Evolutionary conservation across 2,329 filamentous ascomycete genomes (phyloP).

Genomic region (Xylariaceae sp.): DNA sequence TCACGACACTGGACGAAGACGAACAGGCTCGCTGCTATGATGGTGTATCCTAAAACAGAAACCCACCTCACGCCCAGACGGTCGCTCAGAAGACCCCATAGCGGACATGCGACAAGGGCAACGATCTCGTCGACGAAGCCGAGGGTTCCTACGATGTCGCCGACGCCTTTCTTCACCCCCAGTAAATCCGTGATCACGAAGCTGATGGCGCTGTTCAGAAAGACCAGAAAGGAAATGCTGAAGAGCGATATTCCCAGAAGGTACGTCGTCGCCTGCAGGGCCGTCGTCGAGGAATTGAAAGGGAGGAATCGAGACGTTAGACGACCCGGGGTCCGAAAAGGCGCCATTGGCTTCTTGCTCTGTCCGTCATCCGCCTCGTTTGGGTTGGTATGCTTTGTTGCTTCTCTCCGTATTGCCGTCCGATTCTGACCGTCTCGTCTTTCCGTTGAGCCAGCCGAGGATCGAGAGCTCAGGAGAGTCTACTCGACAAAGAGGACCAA

Average conservation of each 20-base stretch:
- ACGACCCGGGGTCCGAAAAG: constrained; percentile 3
- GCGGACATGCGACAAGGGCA: constrained; percentile 71
- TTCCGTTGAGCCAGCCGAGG: too few relatives aligned
- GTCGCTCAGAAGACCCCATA: constrained; percentile 75
- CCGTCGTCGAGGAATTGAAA: constrained; percentile 55
- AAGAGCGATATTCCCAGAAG: constrained; percentile 78
- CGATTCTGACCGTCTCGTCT: too few relatives aligned
- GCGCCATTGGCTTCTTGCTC: constrained; percentile 8
- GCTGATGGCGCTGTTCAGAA: constrained; percentile 77
- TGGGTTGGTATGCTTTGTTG: not conserved
- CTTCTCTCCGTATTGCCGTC: too few relatives aligned
- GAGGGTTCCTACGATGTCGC: constrained; percentile 76
- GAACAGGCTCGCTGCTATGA: constrained; percentile 72
- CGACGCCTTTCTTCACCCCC: constrained; percentile 65
- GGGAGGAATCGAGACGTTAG: constrained; percentile 41
- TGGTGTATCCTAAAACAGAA: constrained; percentile 70
- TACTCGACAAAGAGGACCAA: too few relatives aligned
- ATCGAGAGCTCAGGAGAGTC: too few relatives aligned
- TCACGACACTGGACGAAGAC: constrained; percentile 73
- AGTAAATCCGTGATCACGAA: constrained; percentile 83
- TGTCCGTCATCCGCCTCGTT: not conserved
- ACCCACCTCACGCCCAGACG: constrained; percentile 68
- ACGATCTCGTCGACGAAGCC: constrained; percentile 82
- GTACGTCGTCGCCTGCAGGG: constrained; percentile 64
- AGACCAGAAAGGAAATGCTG: constrained; percentile 84